Percentiles rank a stretch among this genome's conserved stretches.
phyloP scores from a whole-genome alignment of 2,329 filamentous ascomycete genomes.

The Colletotrichum sp. region DNA sequence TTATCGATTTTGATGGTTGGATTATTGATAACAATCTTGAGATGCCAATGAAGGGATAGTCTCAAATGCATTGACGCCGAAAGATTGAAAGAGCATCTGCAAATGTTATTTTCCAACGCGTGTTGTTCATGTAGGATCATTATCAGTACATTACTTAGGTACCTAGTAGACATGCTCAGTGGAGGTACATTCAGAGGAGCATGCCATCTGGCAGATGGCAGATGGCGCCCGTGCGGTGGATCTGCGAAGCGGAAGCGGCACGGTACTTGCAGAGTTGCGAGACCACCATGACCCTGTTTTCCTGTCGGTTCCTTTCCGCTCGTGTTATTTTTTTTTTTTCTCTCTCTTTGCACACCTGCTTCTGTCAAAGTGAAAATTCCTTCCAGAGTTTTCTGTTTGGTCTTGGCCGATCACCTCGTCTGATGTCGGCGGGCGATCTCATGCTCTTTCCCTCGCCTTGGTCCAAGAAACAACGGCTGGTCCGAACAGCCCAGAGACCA shows the following conservation, averaged over 20 bases:
- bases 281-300: background rate
- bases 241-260: background rate
- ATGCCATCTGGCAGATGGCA: background rate
- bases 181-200: background rate
- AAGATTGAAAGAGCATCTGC: background rate
- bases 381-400: background rate
- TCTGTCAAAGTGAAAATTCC: background rate
- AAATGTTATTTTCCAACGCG: background rate
- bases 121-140: background rate
- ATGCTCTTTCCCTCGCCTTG: background rate
- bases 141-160: background rate
- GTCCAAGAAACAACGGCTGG: background rate
- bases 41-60: background rate
- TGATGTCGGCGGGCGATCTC: background rate
- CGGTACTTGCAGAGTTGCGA: background rate
- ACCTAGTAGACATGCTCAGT: background rate
- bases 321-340: background rate
- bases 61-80: background rate
- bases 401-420: background rate
- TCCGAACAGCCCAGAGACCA: background rate
- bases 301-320: background rate
- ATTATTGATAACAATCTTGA: background rate
- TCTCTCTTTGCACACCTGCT: background rate
- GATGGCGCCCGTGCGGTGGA: slow-evolving; percentile 15
- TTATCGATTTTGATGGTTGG: background rate